Evolutionary conservation across 2,329 filamentous ascomycete species (phyloP), one percentile per base, ranked within the genome.

Genomic region (Clarireedia hainanense): DNA sequence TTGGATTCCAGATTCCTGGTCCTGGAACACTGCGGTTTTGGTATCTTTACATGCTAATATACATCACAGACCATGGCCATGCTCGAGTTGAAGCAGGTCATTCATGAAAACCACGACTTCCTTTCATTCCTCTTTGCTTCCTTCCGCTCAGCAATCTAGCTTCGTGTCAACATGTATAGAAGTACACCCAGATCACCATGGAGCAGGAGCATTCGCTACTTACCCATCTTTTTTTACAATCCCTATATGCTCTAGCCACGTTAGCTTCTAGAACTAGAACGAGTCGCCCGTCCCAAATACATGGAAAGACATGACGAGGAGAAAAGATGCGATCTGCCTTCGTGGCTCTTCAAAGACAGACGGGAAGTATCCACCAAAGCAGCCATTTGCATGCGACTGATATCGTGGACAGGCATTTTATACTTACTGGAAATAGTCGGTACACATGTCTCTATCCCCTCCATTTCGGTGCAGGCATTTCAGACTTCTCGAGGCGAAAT

Each of bases 191-290:
- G 42, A 45, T 26, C 42, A 23, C 6, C n/a, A 26, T 23, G 36
- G 36, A 40, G 23, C 5, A 24, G 36, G 36, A 40, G 23, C 5
- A 24, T 17, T 36, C n/a, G 9, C 26, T n/a, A 59, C 81, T 66
- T 78, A 96, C 91, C 91, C 91, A 96, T 75, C 85, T 80, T 74
- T 95, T 91, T 72, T 96, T 96, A 74, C 92, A 97, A 60, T 95
- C 90, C 57, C 91, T 83, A 72, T 96, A 97, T 50, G 91, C 91
- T 73, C 91, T 95, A 53, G n/a, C 39, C 27, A 46, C 17, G 17
- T 42, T 42, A n/a, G 17, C 17, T 42, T 17, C 15, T 42, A 3
- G 39, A 9, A 7, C 15, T 14, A 10, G 15, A 20, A 20, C 20
- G 2, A 20, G 20, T 20, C 20, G 20, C 3, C n/a, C 14, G 1